Evolutionary conservation across 2,329 filamentous ascomycete species (phyloP).

Genomic region (Alternaria burnsii): DNA sequence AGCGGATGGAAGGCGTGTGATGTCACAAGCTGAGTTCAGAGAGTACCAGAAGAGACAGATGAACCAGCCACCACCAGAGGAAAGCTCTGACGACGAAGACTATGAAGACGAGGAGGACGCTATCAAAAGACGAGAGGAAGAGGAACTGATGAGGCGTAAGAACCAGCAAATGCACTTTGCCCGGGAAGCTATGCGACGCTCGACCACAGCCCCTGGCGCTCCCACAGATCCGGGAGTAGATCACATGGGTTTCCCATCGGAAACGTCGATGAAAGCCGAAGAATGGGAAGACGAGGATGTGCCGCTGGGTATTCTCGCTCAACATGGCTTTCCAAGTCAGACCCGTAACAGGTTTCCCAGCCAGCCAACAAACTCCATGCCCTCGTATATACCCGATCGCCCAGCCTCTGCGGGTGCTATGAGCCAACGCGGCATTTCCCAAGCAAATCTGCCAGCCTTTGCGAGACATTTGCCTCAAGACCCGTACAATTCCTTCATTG

Average conservation of each 20-base stretch:
- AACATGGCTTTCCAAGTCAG: conserved; percentile 48
- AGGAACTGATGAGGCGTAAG: conserved; percentile 43
- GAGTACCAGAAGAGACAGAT: conserved; percentile 41
- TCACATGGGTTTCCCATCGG: conserved; percentile 46
- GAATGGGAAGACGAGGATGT: conserved; percentile 52
- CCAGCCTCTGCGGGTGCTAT: conserved; percentile 45
- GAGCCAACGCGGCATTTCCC: conserved; percentile 27
- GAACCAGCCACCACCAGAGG: conserved; percentile 34
- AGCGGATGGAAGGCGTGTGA: conserved; percentile 34
- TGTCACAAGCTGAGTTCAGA: conserved; percentile 47
- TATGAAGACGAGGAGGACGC: conserved; percentile 52
- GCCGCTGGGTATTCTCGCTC: conserved; percentile 49
- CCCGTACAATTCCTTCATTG: conserved; percentile 44
- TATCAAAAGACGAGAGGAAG: conserved; percentile 43
- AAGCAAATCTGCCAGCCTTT: conserved; percentile 43
- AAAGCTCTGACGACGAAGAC: conserved; percentile 46
- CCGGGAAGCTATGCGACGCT: conserved; percentile 46
- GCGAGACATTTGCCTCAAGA: conserved; percentile 48
- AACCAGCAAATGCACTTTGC: conserved; percentile 47
- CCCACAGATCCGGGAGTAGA: conserved; percentile 29
- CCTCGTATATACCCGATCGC: conserved; percentile 48
- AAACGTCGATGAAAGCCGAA: conserved; percentile 46
- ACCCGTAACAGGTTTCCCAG: conserved; percentile 36
- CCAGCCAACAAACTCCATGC: conserved; percentile 42
- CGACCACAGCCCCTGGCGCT: conserved; percentile 40